A percentile compares a stretch with the other conserved stretches of the same genome.
These are phyloP conservation scores for Cutaneotrichosporon mucoides DNA, from an alignment of 1,284 basidiomycete species.

Conservation along the genomic window DNA sequence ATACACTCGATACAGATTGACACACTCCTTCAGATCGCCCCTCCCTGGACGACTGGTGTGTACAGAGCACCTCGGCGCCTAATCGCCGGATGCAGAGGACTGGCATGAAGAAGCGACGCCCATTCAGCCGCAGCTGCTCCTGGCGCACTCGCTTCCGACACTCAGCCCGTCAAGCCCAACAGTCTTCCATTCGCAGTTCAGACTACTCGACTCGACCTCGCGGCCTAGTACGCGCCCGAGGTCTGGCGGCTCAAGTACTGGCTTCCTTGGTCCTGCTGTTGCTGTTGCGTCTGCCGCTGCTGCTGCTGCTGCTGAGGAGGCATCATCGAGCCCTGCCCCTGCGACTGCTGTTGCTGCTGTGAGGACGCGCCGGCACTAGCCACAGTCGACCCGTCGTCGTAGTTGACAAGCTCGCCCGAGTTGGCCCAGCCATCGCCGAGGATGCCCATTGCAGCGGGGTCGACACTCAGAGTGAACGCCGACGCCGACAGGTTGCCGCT, in stretches of 20 bases:
- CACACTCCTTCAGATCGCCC: not conserved
- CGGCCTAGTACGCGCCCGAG: too few relatives aligned
- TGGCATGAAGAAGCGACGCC: too few relatives aligned
- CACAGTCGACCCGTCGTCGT: not conserved
- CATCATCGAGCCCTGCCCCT: not conserved
- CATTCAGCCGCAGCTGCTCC: too few relatives aligned
- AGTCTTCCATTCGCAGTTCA: too few relatives aligned
- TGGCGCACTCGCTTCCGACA: too few relatives aligned
- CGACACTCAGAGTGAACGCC: not conserved
- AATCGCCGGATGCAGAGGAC: too few relatives aligned
- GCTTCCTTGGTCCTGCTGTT: too few relatives aligned
- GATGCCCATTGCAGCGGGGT: not conserved
- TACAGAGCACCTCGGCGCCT: not conserved
- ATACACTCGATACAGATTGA: conserved; percentile 3
- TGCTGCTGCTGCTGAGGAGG: not conserved
- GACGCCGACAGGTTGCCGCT: not conserved
- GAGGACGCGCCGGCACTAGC: not conserved
- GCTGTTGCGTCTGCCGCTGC: not conserved
- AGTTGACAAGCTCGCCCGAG: not conserved
- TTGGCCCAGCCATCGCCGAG: not conserved
- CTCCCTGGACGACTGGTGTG: not conserved
- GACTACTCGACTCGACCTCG: too few relatives aligned
- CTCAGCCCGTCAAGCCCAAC: too few relatives aligned
- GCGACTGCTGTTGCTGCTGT: not conserved
- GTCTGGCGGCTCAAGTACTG: too few relatives aligned